Evolutionary conservation across 768 basidiomycete genomes (phyloP).

Genomic region (Lentinula guzmanii): DNA sequence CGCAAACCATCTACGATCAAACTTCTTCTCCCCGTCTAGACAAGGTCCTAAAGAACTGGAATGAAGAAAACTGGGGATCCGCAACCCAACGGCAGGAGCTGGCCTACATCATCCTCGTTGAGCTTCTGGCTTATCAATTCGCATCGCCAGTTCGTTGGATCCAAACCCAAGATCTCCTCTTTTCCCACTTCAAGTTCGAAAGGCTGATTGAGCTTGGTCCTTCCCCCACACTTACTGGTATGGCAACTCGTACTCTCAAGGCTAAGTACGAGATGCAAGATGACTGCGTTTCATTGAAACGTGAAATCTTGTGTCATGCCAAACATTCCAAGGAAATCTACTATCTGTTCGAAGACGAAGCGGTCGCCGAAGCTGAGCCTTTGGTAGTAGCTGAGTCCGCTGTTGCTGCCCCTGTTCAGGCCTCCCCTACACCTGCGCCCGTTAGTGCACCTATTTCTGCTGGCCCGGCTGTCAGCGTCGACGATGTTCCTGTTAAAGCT

Average conservation of each 20-base stretch:
- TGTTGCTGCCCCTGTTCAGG: conserved; percentile 32
- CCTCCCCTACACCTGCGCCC: conserved; percentile 36
- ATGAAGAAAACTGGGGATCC: conserved; percentile 82
- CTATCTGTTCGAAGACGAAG: conserved; percentile 93
- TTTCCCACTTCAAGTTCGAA: conserved; percentile 81
- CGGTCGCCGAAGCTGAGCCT: conserved; percentile 35
- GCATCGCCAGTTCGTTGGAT: conserved; percentile 99
- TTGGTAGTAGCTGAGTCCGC: conserved; percentile 29
- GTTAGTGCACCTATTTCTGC: conserved; percentile 35
- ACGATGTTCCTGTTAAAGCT: conserved; percentile 90
- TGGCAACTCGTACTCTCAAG: conserved; percentile 87
- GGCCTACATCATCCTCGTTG: conserved; percentile 94
- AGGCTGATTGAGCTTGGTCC: conserved; percentile 95
- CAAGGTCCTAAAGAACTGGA: conserved; percentile 93
- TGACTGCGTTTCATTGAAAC: conserved; percentile 72
- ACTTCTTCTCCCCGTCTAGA: conserved; percentile 93
- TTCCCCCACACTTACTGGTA: conserved; percentile 92
- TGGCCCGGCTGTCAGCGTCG: conserved; percentile 67
- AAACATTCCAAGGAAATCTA: conserved; percentile 98
- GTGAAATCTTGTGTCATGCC: conserved; percentile 85
- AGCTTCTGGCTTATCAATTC: conserved; percentile 96
- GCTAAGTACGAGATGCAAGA: conserved; percentile 91
- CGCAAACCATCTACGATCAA: conserved; percentile 93
- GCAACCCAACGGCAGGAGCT: conserved; percentile 84
- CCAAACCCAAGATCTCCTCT: conserved; percentile 94